A percentile compares a stretch with the other conserved stretches of the same genome.
phyloP scores from a whole-genome alignment of 768 basidiomycete genomes.

The Chalciporus chontae region DNA sequence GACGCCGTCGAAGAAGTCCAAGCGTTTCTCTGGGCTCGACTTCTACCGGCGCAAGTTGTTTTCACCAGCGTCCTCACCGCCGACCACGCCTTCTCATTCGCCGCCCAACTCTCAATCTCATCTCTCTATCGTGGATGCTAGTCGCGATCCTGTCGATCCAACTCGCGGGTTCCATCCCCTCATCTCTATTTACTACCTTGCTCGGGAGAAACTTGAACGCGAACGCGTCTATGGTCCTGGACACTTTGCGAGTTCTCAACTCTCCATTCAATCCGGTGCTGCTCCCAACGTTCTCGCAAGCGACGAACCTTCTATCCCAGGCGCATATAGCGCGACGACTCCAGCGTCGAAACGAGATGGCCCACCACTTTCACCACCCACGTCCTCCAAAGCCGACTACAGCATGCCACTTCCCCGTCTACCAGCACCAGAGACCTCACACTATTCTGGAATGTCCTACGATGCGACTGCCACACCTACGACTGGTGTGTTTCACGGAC shows the following conservation, averaged over 20 bases:
- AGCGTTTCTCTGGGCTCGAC: conserved; percentile 93
- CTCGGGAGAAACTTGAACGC: conserved; percentile 92
- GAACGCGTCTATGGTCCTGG: conserved; percentile 93
- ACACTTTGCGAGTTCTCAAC: conserved; percentile 89
- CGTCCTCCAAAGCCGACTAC: conserved; percentile 59
- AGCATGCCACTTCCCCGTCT: conserved; percentile 79
- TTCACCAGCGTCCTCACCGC: conserved; percentile 47
- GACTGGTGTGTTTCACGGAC: conserved; percentile 50
- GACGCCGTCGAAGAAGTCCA: conserved; percentile 57
- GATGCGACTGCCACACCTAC: conserved; percentile 63
- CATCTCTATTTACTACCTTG: conserved; percentile 94
- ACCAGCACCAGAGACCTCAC: conserved; percentile 76
- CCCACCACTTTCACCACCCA: conserved; percentile 12
- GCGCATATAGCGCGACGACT: conserved; percentile 24
- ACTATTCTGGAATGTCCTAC: conserved; percentile 81
- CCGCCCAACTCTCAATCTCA: conserved; percentile 59
- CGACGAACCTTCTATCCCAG: conserved; percentile 19
- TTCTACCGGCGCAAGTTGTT: conserved; percentile 91
- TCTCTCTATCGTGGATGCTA: conserved; percentile 45
- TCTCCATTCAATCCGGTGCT: conserved; percentile 48
- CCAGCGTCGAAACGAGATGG: conserved; percentile 34
- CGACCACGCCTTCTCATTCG: conserved; percentile 53
- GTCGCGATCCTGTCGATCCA: conserved; percentile 67
- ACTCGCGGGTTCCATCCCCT: conserved; percentile 93
- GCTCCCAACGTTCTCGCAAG: conserved; percentile 9